Evolutionary conservation across 1,284 basidiomycete genomes (phyloP).

Genomic region (Bjerkandera adusta): DNA sequence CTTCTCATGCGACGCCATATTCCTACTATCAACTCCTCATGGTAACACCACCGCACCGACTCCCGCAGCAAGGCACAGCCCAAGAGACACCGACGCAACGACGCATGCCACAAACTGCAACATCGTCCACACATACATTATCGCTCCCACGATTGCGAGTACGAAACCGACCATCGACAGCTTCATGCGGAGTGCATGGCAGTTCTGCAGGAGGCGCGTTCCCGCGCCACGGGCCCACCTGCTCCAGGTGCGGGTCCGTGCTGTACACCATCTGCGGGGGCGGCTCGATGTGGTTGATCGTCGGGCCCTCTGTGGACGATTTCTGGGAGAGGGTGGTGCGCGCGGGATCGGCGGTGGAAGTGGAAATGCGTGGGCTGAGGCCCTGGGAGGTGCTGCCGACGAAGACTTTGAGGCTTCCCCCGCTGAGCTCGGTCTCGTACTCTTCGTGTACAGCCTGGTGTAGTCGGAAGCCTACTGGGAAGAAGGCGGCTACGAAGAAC

Average conservation of each 20-base stretch:
- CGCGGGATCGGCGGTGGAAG: no score
- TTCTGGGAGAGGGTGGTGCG: no score
- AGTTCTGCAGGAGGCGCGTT: constrained; percentile 30
- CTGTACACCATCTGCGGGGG: no score
- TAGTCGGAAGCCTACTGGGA: constrained; percentile 33
- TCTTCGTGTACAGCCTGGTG: constrained; percentile 21
- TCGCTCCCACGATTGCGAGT: constrained; percentile 32
- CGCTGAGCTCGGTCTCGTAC: constrained; percentile 17
- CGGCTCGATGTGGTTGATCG: neutral
- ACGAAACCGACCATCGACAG: constrained; percentile 33
- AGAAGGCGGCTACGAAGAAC: constrained; percentile 33
- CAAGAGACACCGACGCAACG: constrained; percentile 32
- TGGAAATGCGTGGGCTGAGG: no score
- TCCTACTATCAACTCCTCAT: no score
- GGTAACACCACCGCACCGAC: constrained; percentile 22
- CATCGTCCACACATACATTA: constrained; percentile 34
- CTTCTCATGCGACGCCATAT: no score
- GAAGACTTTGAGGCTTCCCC: neutral
- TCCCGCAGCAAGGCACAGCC: constrained; percentile 21
- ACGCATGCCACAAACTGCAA: constrained; percentile 31
- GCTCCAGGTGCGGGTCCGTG: constrained; percentile 16
- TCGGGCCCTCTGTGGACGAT: no score
- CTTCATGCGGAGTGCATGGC: constrained; percentile 30
- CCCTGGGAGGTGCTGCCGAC: no score
- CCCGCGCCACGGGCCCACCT: constrained; percentile 16